These are phyloP conservation scores for Juglanconis juglandina DNA, from an alignment of 2,329 filamentous ascomycete genomes.

Conservation along the genomic window DNA sequence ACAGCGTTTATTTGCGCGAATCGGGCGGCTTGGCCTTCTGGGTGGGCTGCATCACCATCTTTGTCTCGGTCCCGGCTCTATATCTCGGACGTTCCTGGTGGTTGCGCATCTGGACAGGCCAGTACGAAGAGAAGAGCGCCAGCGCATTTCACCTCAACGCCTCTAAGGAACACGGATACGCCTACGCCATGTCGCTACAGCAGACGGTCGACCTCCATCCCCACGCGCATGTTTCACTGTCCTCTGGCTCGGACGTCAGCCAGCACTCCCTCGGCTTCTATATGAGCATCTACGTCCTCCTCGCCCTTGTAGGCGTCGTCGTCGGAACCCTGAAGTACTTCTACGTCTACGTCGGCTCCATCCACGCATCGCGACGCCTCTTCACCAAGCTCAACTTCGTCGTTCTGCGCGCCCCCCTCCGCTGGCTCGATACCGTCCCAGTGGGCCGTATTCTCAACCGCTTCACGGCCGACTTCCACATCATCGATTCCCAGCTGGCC, in stretches of 20 bases:
- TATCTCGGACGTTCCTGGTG: constrained; percentile 61
- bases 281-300: constrained; percentile 61
- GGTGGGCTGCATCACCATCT: constrained; percentile 51
- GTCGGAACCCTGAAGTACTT: constrained; percentile 61
- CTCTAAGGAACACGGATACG: constrained; percentile 34
- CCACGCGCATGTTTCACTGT: constrained; percentile 24
- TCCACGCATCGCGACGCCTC: constrained; percentile 65
- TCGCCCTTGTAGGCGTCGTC: constrained; percentile 55
- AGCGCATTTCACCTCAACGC: constrained; percentile 22
- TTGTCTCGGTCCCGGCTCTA: constrained; percentile 51
- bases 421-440: constrained; percentile 78
- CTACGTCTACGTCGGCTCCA: constrained; percentile 61
- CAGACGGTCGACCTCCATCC: constrained; percentile 40
- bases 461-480: constrained; percentile 73
- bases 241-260: constrained; percentile 19
- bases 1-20: constrained; percentile 62
- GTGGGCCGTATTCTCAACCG: constrained; percentile 74
- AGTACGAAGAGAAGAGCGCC: constrained; percentile 32
- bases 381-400: constrained; percentile 65
- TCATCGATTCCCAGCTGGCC: constrained; percentile 66
- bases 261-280: constrained; percentile 56
- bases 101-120: constrained; percentile 60
- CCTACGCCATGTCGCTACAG: constrained; percentile 45
- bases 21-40: constrained; percentile 64
- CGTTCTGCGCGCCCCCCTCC: constrained; percentile 68